These are phyloP conservation scores for Saccharomycopsis microspora DNA, from an alignment of 805 yeast genomes.

Conservation along the genomic window DNA sequence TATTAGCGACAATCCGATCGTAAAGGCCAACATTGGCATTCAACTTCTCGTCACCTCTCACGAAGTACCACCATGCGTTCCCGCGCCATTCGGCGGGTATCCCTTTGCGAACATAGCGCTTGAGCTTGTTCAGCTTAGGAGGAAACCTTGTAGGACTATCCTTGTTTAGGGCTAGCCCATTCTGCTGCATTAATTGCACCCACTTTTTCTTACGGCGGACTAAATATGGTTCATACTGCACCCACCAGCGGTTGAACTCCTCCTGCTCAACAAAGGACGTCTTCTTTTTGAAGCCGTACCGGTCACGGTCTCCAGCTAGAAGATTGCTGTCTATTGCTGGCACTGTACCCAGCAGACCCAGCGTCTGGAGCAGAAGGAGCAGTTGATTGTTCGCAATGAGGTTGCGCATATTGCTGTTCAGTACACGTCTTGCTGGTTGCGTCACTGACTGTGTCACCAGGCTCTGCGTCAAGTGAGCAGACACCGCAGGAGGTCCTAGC, in stretches of 20 bases:
- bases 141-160: conserved; percentile 62
- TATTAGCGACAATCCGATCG: conserved; percentile 50
- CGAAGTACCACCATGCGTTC: conserved; percentile 91
- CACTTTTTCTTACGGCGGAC: conserved; percentile 66
- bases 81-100: conserved; percentile 98
- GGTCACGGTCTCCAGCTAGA: conserved; percentile 34
- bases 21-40: conserved; percentile 66
- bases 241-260: conserved; percentile 71
- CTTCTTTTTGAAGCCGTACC: conserved; percentile 80
- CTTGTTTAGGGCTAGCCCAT: conserved; percentile 41
- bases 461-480: conserved; percentile 1
- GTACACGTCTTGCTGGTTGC: background rate
- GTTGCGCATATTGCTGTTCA: background rate
- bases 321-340: background rate
- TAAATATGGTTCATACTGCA: conserved; percentile 50
- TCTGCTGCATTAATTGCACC: conserved; percentile 52
- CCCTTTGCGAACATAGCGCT: conserved; percentile 79
- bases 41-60: conserved; percentile 68
- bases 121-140: conserved; percentile 64
- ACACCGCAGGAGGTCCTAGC: background rate
- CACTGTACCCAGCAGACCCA: background rate
- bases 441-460: background rate
- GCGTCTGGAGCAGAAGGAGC: conserved; percentile 2
- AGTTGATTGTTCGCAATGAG: conserved; percentile 7
- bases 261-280: conserved; percentile 38